Evolutionary conservation across 1,139 yeast genomes (phyloP), one percentile per base, ranked within the genome.

Genomic region (Kodamaea suecica): DNA sequence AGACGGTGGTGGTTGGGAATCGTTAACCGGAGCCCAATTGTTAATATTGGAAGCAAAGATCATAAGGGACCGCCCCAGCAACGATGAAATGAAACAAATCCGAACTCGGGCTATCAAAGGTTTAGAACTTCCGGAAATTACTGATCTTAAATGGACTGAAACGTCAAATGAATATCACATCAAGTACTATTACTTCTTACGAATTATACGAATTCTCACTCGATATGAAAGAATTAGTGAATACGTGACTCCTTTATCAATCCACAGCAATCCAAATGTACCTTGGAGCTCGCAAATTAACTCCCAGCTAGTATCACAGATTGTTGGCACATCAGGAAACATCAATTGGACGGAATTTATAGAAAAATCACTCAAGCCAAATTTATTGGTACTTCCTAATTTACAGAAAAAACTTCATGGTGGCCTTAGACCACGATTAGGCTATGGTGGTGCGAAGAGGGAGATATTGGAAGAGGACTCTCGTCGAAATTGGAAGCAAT

Each of bases 401-500:
- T 13, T 30, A 14, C 16, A 27, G 17, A 34, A 28, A 11, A 26
- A 29, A n/a, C 32, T 46, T 2, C 48, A 45, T 17, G 51, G 55
- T 7, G 61, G 60, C 2, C 41, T 60, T 4, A 43, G 52, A 16
- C 66, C 68, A 5, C 42, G 55, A 4, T 44, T 62, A 30, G 68
- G 67, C 4, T 53, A 48, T 33, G 47, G 55, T 8, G 48, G 55
- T 2, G 42, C 49, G n/a, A 47, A 48, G 11, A 36, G 28, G 16
- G 50, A 44, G 29, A 48, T 52, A 6, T 33, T 49, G 6, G 53
- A 51, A 20, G 64, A 59, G 12, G 57, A 55, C 16, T 37, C 40
- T 10, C 47, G 66, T 15, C 34, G 41, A 23, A 45, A 45, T n/a
- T 70, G 74, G 74, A 61, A 67, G 38, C 30, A 42, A 1, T 50